These are phyloP conservation scores for Agaricus sinodeliciosus DNA, from an alignment of 768 basidiomycete species.

Conservation along the genomic window DNA sequence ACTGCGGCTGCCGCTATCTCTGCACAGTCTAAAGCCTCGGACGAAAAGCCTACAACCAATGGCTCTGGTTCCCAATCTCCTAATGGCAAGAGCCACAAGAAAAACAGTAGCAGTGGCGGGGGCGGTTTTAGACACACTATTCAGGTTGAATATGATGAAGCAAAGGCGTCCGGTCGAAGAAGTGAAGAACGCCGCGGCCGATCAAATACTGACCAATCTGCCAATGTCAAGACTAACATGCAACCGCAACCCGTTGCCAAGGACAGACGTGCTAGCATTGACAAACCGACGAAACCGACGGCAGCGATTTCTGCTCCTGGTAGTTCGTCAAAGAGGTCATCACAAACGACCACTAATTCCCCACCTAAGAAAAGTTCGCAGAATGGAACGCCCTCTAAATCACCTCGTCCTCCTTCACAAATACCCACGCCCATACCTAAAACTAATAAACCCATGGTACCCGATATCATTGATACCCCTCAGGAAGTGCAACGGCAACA, in stretches of 20 bases:
- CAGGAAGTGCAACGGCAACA: background rate
- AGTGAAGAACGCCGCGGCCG: constrained; percentile 21
- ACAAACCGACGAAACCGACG: constrained; percentile 23
- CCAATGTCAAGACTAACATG: background rate
- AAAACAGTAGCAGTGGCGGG: constrained; percentile 32
- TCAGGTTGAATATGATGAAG: constrained; percentile 90
- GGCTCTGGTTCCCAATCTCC: constrained; percentile 6
- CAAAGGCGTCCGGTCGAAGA: constrained; percentile 24
- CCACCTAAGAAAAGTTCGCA: background rate
- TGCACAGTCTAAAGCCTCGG: constrained; percentile 11
- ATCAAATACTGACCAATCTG: constrained; percentile 13
- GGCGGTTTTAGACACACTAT: constrained; percentile 79
- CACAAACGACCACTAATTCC: constrained; percentile 3
- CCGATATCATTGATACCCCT: constrained; percentile 14
- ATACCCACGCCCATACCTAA: constrained; percentile 20
- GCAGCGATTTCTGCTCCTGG: constrained; percentile 7
- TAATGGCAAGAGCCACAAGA: constrained; percentile 39
- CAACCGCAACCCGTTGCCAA: constrained; percentile 14
- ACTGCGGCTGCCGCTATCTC: constrained; percentile 17
- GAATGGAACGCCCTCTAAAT: background rate
- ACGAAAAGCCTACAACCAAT: constrained; percentile 11
- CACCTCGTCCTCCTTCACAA: background rate
- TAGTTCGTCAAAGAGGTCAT: constrained; percentile 7
- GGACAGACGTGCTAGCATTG: constrained; percentile 24
- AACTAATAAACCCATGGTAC: constrained; percentile 29